Conservation (phyloP, 495 filamentous ascomycete genomes). For the Letharia lupina region DNA sequence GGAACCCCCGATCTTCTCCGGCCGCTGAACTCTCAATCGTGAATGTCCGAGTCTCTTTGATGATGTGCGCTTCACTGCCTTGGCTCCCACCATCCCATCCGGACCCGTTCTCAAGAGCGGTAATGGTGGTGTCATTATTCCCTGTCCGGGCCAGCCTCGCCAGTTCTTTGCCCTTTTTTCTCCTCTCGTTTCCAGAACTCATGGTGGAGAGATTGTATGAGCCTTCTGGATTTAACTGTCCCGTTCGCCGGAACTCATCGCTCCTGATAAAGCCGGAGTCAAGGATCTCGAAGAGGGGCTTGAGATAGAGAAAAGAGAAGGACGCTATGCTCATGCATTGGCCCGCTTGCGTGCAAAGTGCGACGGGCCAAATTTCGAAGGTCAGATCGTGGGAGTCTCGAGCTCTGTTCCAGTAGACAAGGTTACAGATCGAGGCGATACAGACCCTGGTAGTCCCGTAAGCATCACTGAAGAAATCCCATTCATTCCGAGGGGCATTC, state of each 20-base stretch:
- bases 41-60: slow-evolving; percentile 12
- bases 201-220: background rate
- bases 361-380: slow-evolving; percentile 7
- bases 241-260: slow-evolving; percentile 10
- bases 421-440: slow-evolving; percentile 2
- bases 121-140: background rate
- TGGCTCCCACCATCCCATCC: slow-evolving; percentile 14
- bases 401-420: slow-evolving; percentile 6
- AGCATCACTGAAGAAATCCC: no score
- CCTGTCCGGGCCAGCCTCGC: background rate
- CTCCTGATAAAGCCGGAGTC: slow-evolving; percentile 8
- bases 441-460: background rate
- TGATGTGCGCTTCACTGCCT: slow-evolving; percentile 12
- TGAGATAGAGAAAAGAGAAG: slow-evolving; percentile 8
- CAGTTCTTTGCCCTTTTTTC: background rate
- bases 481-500: slow-evolving; percentile 14
- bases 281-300: slow-evolving; percentile 4
- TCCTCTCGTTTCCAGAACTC: background rate
- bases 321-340: slow-evolving; percentile 15
- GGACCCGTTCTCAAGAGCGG: background rate
- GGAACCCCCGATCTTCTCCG: background rate
- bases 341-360: slow-evolving; percentile 9
- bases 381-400: background rate
- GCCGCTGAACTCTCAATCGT: background rate
- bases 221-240: background rate